Base-by-base conservation (phyloP, 257 asterid genomes). In the Solanum dulcamara region DNA sequence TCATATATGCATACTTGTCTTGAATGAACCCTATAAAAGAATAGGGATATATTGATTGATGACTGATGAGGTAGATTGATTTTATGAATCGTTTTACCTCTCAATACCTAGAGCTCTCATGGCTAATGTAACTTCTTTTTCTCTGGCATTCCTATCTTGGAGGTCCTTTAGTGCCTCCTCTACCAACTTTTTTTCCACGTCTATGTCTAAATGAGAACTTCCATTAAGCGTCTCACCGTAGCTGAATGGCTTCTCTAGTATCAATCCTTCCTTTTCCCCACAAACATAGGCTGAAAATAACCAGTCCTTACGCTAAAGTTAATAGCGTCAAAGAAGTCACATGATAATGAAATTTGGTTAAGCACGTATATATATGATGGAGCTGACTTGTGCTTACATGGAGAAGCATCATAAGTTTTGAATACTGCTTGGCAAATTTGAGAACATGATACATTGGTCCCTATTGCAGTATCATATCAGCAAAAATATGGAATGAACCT, bases 181-280 rank as follows among this genome's bases (percentile, higher is more conserved):
- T 24, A 86, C 88, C 26, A 93, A 10, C 24, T 66, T 83, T 85
- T 85, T 85, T 90, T 92, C 94, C 2, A 2, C 22, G 2, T 88
- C 48, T 37, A 92, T 91, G 89, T 94, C 93, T 17, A 94, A 84
- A 35, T 53, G 32, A 0, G 81, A 48, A 38, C 86, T 83, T 37
- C 93, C 95, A 32, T 84, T 59, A 14, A 90, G 90, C 18, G 92
- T 90, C 48, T 92, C 93, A 0, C 89, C 92, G 87, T 87, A 85
- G 5, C 37, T 37, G 20, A 90, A 68, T 28, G 91, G 81, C 86
- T 81, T 88, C 88, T 94, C 96, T 4, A 37, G 86, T 64, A 90
- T 84, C 13, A 92, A 46, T 13, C 94, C 95, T 4, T 18, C 88
- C 46, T 62, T 64, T 35, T 33, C 84, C 74, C 86, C 38, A 74